Evolutionary conservation across 1,284 basidiomycete genomes (phyloP).

Genomic region (Ceratobasidium sp.): DNA sequence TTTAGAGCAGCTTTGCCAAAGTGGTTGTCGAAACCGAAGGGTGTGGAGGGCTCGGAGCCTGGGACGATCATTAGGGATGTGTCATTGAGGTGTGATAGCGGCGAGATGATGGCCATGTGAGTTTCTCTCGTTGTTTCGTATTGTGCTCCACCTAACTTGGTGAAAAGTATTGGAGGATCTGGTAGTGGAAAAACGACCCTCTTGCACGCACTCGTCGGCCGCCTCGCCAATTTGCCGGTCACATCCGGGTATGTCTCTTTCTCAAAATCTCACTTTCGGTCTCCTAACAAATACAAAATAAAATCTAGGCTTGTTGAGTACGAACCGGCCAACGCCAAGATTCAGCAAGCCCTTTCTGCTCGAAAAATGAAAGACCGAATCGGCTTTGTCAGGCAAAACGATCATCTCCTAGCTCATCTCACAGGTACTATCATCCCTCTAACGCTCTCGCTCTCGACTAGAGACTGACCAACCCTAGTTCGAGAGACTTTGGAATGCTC

Average conservation of each 20-base stretch:
- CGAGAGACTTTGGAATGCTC: constrained; percentile 66
- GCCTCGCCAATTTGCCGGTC: constrained; percentile 56
- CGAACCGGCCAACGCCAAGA: neutral
- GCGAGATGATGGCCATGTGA: constrained; percentile 59
- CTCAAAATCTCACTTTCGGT: neutral
- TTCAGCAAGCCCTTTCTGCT: constrained; percentile 41
- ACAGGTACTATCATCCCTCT: too few species aligned
- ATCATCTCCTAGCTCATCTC: constrained; percentile 58
- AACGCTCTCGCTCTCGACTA: too few species aligned
- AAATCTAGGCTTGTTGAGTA: constrained; percentile 13
- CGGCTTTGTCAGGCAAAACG: constrained; percentile 57
- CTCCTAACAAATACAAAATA: neutral
- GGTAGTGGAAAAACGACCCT: constrained; percentile 61
- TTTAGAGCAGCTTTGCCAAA: constrained; percentile 24
- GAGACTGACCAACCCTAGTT: too few species aligned
- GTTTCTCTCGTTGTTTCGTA: constrained; percentile 42
- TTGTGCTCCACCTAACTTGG: neutral
- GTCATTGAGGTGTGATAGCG: constrained; percentile 55
- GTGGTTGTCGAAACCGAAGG: constrained; percentile 26
- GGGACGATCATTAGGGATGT: constrained; percentile 57
- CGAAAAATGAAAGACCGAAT: constrained; percentile 56
- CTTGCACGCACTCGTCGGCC: constrained; percentile 58
- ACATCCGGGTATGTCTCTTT: constrained; percentile 54
- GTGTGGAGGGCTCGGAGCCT: constrained; percentile 45
- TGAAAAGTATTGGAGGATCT: constrained; percentile 55